A percentile compares a stretch with the other conserved stretches of the same genome.
Evolutionary conservation across 495 filamentous ascomycete genomes (phyloP).

Genomic region (Penicillium parvum): DNA sequence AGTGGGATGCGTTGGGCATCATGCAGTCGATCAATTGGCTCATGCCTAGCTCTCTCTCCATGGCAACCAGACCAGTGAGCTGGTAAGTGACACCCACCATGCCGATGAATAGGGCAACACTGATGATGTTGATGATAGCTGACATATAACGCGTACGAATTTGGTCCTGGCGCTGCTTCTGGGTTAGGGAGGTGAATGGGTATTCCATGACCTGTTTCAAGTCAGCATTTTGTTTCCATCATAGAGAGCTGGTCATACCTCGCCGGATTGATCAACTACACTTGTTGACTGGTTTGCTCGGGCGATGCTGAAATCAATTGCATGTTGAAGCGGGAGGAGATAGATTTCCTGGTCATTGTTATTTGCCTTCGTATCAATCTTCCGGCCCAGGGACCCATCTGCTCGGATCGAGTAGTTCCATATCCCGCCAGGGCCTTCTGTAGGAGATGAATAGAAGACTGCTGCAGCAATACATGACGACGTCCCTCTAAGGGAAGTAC

Average conservation of each 20-base stretch:
- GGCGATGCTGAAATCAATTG: conserved; percentile 70
- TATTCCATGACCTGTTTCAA: conserved; percentile 54
- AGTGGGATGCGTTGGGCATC: conserved; percentile 62
- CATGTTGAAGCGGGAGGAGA: conserved; percentile 69
- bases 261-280: too few relatives aligned
- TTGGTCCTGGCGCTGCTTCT: conserved; percentile 54
- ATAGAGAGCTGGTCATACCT: too few relatives aligned
- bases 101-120: conserved; percentile 62
- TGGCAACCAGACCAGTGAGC: conserved; percentile 68
- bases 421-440: conserved; percentile 55
- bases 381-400: conserved; percentile 58
- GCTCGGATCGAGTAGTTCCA: conserved; percentile 85
- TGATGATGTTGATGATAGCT: conserved; percentile 62
- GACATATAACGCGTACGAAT: conserved; percentile 65
- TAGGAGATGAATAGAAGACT: conserved; percentile 67
- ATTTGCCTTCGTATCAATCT: conserved; percentile 53
- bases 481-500: conserved; percentile 63
- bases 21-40: conserved; percentile 76
- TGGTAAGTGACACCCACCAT: conserved; percentile 72
- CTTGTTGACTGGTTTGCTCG: too few relatives aligned
- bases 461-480: conserved; percentile 71
- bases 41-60: conserved; percentile 75
- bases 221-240: conserved; percentile 35
- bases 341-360: conserved; percentile 70
- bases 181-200: conserved; percentile 64